These are phyloP conservation scores for Mycena olivaceomarginata DNA, from an alignment of 768 basidiomycete genomes.

Conservation along the genomic window DNA sequence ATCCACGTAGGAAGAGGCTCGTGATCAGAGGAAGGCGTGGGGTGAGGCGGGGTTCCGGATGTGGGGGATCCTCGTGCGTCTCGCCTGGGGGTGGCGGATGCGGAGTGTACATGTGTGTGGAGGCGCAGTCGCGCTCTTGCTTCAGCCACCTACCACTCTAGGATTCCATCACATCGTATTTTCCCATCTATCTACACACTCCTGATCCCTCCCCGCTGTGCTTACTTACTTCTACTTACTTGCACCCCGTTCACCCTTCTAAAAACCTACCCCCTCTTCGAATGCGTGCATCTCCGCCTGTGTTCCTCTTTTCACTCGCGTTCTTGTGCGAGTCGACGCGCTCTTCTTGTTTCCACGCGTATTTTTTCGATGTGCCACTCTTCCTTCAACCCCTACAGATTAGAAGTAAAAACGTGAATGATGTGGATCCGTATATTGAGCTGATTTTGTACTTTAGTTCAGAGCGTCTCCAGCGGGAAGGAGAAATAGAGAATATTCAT, in stretches of 20 bases:
- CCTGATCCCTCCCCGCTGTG: neutral
- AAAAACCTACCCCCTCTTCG: neutral
- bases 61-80: neutral
- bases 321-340: neutral
- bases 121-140: neutral
- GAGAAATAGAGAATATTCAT: no score
- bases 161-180: neutral
- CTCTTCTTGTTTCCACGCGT: neutral
- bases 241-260: neutral
- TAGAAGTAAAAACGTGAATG: no score
- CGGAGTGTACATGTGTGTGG: constrained; percentile 1
- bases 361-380: no score
- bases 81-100: neutral
- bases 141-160: neutral
- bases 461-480: no score
- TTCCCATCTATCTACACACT: constrained; percentile 2
- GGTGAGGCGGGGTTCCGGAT: neutral
- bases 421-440: no score
- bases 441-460: no score
- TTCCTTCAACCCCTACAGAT: no score
- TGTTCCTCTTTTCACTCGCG: neutral
- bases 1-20: neutral
- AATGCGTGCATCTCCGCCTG: neutral
- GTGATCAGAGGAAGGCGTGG: constrained; percentile 7
- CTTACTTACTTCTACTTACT: neutral